Evolutionary conservation across 2,329 filamentous ascomycete genomes (phyloP).

Genomic region (Leptosphaerulina australis): DNA sequence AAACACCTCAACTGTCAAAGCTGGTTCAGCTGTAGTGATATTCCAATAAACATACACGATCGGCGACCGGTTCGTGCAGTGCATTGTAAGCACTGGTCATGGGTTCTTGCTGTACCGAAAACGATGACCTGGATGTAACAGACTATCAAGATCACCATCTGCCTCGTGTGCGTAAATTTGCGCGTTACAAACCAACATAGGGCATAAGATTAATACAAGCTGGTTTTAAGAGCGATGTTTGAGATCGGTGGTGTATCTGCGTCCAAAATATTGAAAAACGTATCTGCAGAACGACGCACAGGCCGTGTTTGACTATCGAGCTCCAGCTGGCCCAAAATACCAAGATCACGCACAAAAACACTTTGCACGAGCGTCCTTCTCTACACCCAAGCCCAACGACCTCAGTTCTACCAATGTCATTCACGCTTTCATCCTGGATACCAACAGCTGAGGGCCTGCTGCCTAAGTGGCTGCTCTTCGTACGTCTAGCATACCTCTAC

Average conservation of each 20-base stretch:
- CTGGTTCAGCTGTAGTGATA: neutral
- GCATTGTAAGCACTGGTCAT: neutral
- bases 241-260: no score
- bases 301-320: neutral
- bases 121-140: neutral
- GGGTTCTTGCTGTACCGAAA: neutral
- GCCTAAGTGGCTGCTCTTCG: conserved; percentile 70
- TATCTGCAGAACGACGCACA: neutral
- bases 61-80: neutral
- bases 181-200: no score
- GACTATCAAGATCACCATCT: neutral
- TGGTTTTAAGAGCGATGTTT: neutral
- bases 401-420: conserved; percentile 10
- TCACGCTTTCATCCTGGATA: conserved; percentile 31
- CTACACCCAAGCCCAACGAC: neutral
- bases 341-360: neutral
- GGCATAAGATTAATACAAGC: no score
- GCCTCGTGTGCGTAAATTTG: no score
- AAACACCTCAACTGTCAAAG: no score
- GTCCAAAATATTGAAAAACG: neutral
- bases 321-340: neutral
- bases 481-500: conserved; percentile 47
- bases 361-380: no score
- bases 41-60: neutral
- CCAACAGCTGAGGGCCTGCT: conserved; percentile 58